phyloP scores from a whole-genome alignment of 2,329 filamentous ascomycete genomes.

The Trichoderma endophyticum region DNA sequence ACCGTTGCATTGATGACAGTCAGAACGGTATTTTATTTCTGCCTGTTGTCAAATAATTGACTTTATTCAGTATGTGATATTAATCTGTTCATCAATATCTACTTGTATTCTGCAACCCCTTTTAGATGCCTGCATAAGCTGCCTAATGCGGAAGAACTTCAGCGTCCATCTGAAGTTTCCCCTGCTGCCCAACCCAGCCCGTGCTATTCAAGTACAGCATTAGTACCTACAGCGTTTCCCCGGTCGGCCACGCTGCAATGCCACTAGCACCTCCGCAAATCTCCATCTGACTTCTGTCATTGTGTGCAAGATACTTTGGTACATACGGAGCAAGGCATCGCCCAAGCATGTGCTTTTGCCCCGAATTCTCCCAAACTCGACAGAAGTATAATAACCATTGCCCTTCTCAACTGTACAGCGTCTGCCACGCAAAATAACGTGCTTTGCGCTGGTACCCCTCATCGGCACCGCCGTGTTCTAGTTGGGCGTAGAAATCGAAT shows the following conservation, averaged over 20 bases:
- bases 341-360: not conserved
- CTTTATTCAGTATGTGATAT: not conserved
- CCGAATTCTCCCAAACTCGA: not conserved
- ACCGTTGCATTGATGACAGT: not conserved
- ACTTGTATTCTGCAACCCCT: not conserved
- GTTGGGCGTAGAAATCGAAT: not conserved
- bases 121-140: not conserved
- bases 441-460: not conserved
- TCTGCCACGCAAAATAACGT: not conserved
- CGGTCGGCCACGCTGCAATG: not conserved
- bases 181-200: not conserved
- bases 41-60: not conserved
- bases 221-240: not conserved
- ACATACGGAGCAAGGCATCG: not conserved
- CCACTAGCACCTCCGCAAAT: conserved; percentile 9
- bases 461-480: not conserved
- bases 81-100: not conserved
- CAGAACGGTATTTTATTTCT: not conserved
- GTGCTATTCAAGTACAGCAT: not conserved
- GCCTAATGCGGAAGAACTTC: not conserved
- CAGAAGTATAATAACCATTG: not conserved
- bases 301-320: not conserved
- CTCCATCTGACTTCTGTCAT: not conserved
- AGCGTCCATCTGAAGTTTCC: not conserved
- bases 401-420: not conserved